phyloP scores from a whole-genome alignment of 371 early-diverging fungal species.

The Saksenaea vasiformis region DNA sequence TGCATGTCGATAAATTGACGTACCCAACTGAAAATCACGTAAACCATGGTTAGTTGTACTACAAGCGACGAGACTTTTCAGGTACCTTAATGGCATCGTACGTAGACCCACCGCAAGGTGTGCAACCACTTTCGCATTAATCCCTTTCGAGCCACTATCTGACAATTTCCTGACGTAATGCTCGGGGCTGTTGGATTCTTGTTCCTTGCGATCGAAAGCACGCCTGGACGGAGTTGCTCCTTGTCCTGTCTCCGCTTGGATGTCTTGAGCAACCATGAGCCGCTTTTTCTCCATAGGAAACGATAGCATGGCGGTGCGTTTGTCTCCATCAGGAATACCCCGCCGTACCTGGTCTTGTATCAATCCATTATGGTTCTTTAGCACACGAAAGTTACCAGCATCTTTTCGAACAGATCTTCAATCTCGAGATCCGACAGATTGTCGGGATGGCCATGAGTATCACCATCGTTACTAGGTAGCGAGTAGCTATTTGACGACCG shows the following conservation, averaged over 20 bases:
- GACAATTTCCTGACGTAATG: slow-evolving; percentile 35
- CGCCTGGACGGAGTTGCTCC: slow-evolving; percentile 6
- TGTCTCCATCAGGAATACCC: slow-evolving; percentile 44
- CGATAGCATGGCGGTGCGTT: slow-evolving; percentile 39
- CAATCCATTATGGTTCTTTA: background rate
- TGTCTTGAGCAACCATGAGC: slow-evolving; percentile 55
- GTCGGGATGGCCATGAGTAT: slow-evolving; percentile 10
- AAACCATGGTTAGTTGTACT: slow-evolving; percentile 11
- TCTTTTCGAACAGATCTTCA: slow-evolving; percentile 50
- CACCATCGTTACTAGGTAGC: slow-evolving; percentile 9
- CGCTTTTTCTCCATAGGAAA: slow-evolving; percentile 53
- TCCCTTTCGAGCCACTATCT: slow-evolving; percentile 56
- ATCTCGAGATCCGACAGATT: slow-evolving; percentile 27
- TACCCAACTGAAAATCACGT: slow-evolving; percentile 49
- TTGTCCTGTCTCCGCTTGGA: slow-evolving; percentile 31
- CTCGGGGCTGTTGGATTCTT: background rate
- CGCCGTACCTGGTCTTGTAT: slow-evolving; percentile 36
- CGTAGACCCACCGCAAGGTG: slow-evolving; percentile 66
- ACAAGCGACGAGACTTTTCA: background rate
- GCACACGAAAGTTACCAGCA: slow-evolving; percentile 39
- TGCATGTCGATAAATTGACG: slow-evolving; percentile 71
- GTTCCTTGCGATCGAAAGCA: slow-evolving; percentile 1
- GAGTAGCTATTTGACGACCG: slow-evolving; percentile 14
- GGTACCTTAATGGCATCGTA: slow-evolving; percentile 78
- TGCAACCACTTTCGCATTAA: slow-evolving; percentile 55